Conservation (phyloP, 768 basidiomycete species). For the Macrolepiota albuminosa region DNA sequence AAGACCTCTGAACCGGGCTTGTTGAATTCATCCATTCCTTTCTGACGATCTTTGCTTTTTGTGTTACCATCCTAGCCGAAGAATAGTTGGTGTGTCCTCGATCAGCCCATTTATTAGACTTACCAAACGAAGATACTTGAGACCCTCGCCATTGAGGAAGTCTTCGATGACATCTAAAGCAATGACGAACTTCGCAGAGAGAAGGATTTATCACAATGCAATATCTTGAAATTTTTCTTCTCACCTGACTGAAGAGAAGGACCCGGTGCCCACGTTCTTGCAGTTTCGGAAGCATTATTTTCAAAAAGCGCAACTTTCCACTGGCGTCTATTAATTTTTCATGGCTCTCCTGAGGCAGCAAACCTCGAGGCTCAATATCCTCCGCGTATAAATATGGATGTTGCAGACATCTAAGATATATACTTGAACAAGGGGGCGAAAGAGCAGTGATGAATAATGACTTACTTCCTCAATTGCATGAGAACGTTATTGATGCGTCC, state of each 20-base stretch:
- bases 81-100: not conserved
- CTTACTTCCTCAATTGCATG: conserved; percentile 86
- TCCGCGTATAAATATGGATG: conserved; percentile 85
- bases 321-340: conserved; percentile 79
- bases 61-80: conserved; percentile 78
- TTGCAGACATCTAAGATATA: conserved; percentile 65
- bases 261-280: conserved; percentile 85
- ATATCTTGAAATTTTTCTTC: not conserved
- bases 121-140: conserved; percentile 77
- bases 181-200: conserved; percentile 69
- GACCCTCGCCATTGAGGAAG: conserved; percentile 76
- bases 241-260: conserved; percentile 83
- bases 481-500: conserved; percentile 74
- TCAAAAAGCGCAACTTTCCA: conserved; percentile 80
- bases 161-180: conserved; percentile 87
- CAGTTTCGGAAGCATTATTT: conserved; percentile 74
- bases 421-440: not conserved
- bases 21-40: conserved; percentile 94
- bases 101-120: conserved; percentile 10
- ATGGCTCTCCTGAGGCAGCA: conserved; percentile 59
- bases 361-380: conserved; percentile 69
- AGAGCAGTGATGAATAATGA: conserved; percentile 1
- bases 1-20: conserved; percentile 81
- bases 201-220: not conserved
- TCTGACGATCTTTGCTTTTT: conserved; percentile 80